Conservation (phyloP, 2,329 filamentous ascomycete species). For the Biscogniauxia sp. region DNA sequence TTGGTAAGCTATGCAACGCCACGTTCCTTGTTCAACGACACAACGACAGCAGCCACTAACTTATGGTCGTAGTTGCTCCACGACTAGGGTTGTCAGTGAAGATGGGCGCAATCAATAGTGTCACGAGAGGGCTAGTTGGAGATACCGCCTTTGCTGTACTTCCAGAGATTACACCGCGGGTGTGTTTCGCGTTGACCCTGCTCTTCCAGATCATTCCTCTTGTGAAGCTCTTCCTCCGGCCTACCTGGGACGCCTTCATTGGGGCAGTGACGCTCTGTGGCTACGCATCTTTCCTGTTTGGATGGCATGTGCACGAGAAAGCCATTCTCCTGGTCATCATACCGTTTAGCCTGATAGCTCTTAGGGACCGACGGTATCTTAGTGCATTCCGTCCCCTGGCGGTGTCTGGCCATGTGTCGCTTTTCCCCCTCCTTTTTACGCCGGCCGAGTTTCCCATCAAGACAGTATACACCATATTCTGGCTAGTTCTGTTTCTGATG, state of each 20-base stretch:
- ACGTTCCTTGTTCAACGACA: background rate
- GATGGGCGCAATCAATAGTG: constrained; percentile 74
- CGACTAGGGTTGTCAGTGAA: constrained; percentile 74
- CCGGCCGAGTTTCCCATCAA: constrained; percentile 92
- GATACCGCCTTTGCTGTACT: constrained; percentile 93
- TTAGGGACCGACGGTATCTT: constrained; percentile 86
- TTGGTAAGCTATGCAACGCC: constrained; percentile 51
- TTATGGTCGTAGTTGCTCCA: constrained; percentile 67
- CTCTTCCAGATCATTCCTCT: constrained; percentile 78
- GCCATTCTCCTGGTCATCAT: constrained; percentile 92
- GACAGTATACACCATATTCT: constrained; percentile 86
- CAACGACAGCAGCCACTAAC: constrained; percentile 8
- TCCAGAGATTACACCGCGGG: constrained; percentile 76
- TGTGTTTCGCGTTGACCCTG: constrained; percentile 80
- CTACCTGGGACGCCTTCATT: constrained; percentile 86
- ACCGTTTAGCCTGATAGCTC: constrained; percentile 87
- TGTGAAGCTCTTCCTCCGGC: constrained; percentile 74
- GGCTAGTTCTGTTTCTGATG: constrained; percentile 83
- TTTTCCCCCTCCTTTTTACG: constrained; percentile 93
- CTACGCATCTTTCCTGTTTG: constrained; percentile 94
- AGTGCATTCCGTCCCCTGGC: constrained; percentile 89
- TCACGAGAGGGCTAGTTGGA: constrained; percentile 88
- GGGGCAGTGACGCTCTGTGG: constrained; percentile 88
- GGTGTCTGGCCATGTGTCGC: constrained; percentile 89
- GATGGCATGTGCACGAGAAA: constrained; percentile 99